Evolutionary conservation across 768 basidiomycete genomes (phyloP).

Genomic region (Boletus fagicola): DNA sequence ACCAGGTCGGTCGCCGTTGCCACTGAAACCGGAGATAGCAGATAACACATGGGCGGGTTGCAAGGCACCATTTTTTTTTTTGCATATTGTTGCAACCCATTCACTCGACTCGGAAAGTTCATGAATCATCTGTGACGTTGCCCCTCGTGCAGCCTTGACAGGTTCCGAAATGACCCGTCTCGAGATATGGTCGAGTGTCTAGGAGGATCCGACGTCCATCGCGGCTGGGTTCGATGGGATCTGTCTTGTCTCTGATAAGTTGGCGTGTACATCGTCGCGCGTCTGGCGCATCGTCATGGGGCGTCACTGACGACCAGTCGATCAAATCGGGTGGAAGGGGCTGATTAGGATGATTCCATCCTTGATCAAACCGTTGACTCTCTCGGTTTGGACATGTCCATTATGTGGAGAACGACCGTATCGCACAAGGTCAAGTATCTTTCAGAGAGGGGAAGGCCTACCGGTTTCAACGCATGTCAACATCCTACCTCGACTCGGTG

Average conservation of each 20-base stretch:
- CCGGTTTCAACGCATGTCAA: background rate
- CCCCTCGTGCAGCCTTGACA: background rate
- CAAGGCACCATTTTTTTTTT: constrained; percentile 34
- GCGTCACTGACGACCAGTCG: background rate
- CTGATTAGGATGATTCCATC: background rate
- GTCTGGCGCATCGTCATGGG: background rate
- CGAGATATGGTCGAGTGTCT: background rate
- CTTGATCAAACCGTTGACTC: background rate
- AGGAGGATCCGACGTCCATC: background rate
- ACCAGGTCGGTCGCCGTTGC: background rate
- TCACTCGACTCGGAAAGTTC: too few species aligned
- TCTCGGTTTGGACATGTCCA: background rate
- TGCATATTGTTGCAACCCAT: constrained; percentile 34
- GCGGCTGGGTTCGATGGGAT: background rate
- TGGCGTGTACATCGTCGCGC: background rate
- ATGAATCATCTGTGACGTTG: background rate
- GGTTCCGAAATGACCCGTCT: background rate
- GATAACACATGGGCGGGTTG: constrained; percentile 42
- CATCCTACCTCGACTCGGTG: background rate
- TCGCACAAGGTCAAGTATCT: background rate
- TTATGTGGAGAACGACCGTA: background rate
- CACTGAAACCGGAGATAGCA: constrained; percentile 10
- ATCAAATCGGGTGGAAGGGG: background rate
- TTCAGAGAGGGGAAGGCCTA: background rate
- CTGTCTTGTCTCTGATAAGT: background rate